Evolutionary conservation across 495 filamentous ascomycete species (phyloP).

Genomic region (Aspergillus indologenus): DNA sequence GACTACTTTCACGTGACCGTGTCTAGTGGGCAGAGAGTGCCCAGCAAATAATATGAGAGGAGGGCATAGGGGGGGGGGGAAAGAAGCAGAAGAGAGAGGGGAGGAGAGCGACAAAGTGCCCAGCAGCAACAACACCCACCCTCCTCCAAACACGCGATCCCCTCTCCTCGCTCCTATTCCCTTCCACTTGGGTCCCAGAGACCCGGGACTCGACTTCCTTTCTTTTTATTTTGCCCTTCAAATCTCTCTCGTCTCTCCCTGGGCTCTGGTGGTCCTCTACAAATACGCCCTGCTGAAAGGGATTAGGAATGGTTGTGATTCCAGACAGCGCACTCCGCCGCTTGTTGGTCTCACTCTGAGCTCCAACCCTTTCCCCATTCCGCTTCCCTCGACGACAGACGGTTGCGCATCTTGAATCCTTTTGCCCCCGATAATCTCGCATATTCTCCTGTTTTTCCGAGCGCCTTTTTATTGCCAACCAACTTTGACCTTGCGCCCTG

Average conservation of each 20-base stretch:
- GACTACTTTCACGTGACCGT: conserved; percentile 22
- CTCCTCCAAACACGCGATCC: conserved; percentile 21
- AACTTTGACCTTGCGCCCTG: conserved; percentile 14
- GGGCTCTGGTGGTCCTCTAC: background rate
- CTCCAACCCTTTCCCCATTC: conserved; percentile 23
- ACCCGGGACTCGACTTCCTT: background rate
- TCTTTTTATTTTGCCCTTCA: conserved; percentile 1
- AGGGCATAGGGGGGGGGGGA: background rate
- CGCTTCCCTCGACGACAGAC: conserved; percentile 18
- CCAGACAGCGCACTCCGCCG: conserved; percentile 28
- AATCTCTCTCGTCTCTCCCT: conserved; percentile 2
- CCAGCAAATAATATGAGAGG: conserved; percentile 18
- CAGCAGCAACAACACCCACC: conserved; percentile 19
- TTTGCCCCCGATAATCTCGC: conserved; percentile 5
- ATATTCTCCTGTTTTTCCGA: conserved; percentile 8
- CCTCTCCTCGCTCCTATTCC: conserved; percentile 10
- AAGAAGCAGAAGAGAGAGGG: conserved; percentile 5
- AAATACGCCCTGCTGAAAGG: conserved; percentile 15
- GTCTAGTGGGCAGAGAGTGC: conserved; percentile 13
- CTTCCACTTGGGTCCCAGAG: conserved; percentile 8
- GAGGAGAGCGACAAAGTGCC: conserved; percentile 21
- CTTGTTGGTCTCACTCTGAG: conserved; percentile 35
- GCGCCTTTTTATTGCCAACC: background rate
- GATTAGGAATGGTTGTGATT: conserved; percentile 32
- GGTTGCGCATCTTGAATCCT: conserved; percentile 9